Conservation (phyloP, 2,329 filamentous ascomycete species). For the Aureobasidium sp. region DNA sequence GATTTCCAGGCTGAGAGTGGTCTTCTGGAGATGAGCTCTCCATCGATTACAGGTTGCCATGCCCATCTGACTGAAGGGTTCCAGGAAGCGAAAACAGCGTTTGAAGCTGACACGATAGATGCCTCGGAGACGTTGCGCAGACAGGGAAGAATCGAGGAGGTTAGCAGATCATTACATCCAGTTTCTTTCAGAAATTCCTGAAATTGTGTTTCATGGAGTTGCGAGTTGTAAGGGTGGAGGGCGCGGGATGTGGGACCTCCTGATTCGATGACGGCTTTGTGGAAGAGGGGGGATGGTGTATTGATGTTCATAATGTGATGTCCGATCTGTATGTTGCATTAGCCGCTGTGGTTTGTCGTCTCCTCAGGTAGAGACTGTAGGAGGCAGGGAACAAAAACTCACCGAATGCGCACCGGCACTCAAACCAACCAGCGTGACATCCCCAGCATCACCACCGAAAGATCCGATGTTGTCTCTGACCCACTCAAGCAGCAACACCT, state of each 20-base stretch:
- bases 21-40: slow-evolving; percentile 47
- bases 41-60: slow-evolving; percentile 62
- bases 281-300: slow-evolving; percentile 31
- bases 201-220: slow-evolving; percentile 38
- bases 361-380: no score
- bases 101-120: slow-evolving; percentile 32
- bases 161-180: slow-evolving; percentile 23
- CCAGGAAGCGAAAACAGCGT: slow-evolving; percentile 36
- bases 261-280: slow-evolving; percentile 39
- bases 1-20: slow-evolving; percentile 53
- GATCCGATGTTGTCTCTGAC: slow-evolving; percentile 30
- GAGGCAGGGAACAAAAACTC: slow-evolving; percentile 15
- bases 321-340: slow-evolving; percentile 50
- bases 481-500: slow-evolving; percentile 30
- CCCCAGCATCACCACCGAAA: slow-evolving; percentile 29
- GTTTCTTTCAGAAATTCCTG: slow-evolving; percentile 31
- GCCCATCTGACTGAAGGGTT: slow-evolving; percentile 43
- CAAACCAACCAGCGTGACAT: slow-evolving; percentile 60
- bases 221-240: slow-evolving; percentile 32
- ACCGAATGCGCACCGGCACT: slow-evolving; percentile 57
- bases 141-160: slow-evolving; percentile 31
- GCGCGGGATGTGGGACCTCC: slow-evolving; percentile 40
- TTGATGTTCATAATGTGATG: slow-evolving; percentile 53
- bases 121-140: slow-evolving; percentile 33
- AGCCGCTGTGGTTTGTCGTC: no score